These are phyloP conservation scores for Kluyveromyces marxianus DNA, from an alignment of 1,139 yeast genomes.

Conservation along the genomic window DNA sequence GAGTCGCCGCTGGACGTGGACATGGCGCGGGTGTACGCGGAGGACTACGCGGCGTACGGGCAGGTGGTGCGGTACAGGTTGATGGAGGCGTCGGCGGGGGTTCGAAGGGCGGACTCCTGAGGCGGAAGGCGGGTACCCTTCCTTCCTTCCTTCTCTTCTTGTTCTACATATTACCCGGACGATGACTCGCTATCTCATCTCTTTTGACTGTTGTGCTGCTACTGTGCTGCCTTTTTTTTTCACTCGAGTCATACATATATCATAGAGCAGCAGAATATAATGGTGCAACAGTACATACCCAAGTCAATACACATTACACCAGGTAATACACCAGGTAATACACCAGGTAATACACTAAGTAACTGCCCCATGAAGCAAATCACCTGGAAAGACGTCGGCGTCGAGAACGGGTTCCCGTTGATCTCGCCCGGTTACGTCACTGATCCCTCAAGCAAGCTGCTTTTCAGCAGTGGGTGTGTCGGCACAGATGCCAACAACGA, in stretches of 20 bases:
- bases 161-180: too few species aligned
- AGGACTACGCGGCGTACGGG: conserved; percentile 49
- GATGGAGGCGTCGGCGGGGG: not conserved
- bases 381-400: conserved; percentile 37
- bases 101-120: too few species aligned
- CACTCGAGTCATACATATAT: too few species aligned
- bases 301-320: too few species aligned
- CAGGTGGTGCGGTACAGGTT: conserved; percentile 48
- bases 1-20: conserved; percentile 82
- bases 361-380: conserved; percentile 21
- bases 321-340: too few species aligned
- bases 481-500: conserved; percentile 33
- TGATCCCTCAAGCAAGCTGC: conserved; percentile 37
- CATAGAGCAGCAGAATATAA: too few species aligned
- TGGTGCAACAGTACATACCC: too few species aligned
- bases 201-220: too few species aligned
- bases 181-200: too few species aligned
- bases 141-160: not conserved
- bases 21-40: conserved; percentile 63
- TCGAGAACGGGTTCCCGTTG: conserved; percentile 29
- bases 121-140: not conserved
- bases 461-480: conserved; percentile 36
- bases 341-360: too few species aligned
- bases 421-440: conserved; percentile 36
- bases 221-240: too few species aligned